Evolutionary conservation across 2,329 filamentous ascomycete species (phyloP).

Genomic region (Venturiaceae sp.): DNA sequence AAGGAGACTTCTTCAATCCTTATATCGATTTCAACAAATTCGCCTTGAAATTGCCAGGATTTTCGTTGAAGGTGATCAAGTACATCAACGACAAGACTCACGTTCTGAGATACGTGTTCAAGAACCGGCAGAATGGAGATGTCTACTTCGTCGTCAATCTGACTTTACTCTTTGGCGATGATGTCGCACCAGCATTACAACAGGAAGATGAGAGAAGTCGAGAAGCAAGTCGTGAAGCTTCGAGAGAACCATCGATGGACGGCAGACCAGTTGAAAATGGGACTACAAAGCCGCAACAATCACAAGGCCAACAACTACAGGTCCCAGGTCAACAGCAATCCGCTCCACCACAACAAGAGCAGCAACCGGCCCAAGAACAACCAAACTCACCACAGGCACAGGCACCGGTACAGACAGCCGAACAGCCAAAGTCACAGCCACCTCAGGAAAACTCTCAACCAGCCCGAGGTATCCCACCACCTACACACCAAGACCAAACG

Average conservation of each 20-base stretch:
- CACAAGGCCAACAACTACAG: background rate
- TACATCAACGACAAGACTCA: conserved; percentile 24
- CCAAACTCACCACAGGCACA: too few species aligned
- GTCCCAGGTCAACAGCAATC: background rate
- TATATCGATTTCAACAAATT: conserved; percentile 70
- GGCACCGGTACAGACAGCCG: too few species aligned
- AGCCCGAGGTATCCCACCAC: background rate
- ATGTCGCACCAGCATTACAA: conserved; percentile 3
- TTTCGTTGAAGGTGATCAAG: conserved; percentile 3
- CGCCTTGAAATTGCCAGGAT: conserved; percentile 4
- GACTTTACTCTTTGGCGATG: conserved; percentile 46
- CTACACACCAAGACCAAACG: background rate
- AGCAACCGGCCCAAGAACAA: too few species aligned
- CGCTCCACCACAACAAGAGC: background rate
- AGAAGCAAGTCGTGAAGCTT: background rate
- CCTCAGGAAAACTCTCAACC: background rate
- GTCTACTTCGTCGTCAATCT: conserved; percentile 80
- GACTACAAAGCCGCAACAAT: background rate
- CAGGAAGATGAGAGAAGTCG: conserved; percentile 1
- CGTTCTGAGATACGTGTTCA: conserved; percentile 88
- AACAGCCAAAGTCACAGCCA: background rate
- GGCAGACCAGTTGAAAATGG: background rate
- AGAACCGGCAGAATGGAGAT: conserved; percentile 63
- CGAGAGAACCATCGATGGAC: background rate
- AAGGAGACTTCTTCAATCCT: conserved; percentile 76